Conservation (phyloP, 306 rosid genomes). For the Lathyrus oleraceus region DNA sequence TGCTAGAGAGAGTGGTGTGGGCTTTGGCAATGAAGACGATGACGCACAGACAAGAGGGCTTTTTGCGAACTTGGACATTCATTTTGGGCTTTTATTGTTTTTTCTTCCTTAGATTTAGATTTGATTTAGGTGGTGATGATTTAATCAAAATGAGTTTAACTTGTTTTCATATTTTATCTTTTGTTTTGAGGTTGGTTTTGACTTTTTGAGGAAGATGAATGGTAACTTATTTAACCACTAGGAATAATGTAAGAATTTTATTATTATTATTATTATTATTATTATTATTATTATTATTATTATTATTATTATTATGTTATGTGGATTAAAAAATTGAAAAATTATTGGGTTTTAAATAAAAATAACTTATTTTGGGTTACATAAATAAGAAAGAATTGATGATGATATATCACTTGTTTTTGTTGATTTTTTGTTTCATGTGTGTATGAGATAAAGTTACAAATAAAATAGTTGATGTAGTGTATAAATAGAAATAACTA, state of each 20-base stretch:
- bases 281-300: no score
- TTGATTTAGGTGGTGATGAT: neutral
- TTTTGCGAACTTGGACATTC: slow-evolving; percentile 53
- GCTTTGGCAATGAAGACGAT: slow-evolving; percentile 81
- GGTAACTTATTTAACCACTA: no score
- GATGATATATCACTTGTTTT: no score
- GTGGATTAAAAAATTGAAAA: no score
- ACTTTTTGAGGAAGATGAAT: no score
- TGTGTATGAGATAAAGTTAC: neutral
- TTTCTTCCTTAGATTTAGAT: neutral
- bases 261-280: no score
- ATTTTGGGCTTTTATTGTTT: slow-evolving; percentile 70
- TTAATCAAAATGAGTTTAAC: neutral
- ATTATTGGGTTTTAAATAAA: no score
- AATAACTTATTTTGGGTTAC: no score
- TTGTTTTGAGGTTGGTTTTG: neutral
- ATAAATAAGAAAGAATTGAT: no score
- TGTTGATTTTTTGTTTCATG: neutral
- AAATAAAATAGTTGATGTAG: neutral
- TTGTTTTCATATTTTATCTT: neutral
- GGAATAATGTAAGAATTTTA: no score
- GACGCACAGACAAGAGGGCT: slow-evolving; percentile 66
- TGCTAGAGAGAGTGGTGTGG: slow-evolving; percentile 76
- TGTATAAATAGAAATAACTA: neutral
- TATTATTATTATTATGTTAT: no score